Conservation (phyloP, 1,284 basidiomycete species). For the Rhodofomes roseus region DNA sequence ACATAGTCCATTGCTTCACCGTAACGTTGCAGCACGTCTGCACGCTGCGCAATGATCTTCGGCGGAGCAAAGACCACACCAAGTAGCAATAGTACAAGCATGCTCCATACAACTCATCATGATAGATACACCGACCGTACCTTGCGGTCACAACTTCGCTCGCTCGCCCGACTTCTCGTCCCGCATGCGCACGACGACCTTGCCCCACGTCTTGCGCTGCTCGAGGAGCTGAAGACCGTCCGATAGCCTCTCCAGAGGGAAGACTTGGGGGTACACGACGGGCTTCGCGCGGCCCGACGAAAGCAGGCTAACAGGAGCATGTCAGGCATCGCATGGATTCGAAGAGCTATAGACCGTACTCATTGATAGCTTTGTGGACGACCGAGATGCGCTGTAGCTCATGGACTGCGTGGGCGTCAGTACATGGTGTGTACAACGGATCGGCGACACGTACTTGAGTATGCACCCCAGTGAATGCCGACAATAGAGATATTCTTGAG, state of each 20-base stretch:
- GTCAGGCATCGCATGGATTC: slow-evolving; percentile 1
- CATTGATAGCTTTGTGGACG: slow-evolving; percentile 77
- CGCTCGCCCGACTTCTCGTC: slow-evolving; percentile 31
- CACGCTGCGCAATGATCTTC: too few species aligned
- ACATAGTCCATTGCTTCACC: too few species aligned
- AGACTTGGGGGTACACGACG: slow-evolving; percentile 71
- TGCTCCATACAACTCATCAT: too few species aligned
- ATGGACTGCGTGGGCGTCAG: slow-evolving; percentile 43
- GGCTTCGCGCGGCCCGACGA: slow-evolving; percentile 65
- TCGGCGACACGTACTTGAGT: slow-evolving; percentile 46
- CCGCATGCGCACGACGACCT: slow-evolving; percentile 72
- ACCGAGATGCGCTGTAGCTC: slow-evolving; percentile 62
- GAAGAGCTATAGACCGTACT: slow-evolving; percentile 38
- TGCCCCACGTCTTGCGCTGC: slow-evolving; percentile 89
- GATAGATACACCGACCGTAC: too few species aligned
- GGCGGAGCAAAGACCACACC: too few species aligned
- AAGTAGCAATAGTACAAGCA: too few species aligned
- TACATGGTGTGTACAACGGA: neutral
- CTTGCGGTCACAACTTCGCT: slow-evolving; percentile 34
- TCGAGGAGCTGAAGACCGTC: slow-evolving; percentile 75
- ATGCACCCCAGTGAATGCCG: slow-evolving; percentile 88
- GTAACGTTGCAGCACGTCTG: too few species aligned
- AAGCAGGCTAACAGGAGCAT: slow-evolving; percentile 51
- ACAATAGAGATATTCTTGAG: slow-evolving; percentile 84
- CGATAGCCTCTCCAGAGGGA: slow-evolving; percentile 52